Percentiles rank a stretch among this genome's conserved stretches.
Conservation (phyloP, 2,329 filamentous ascomycete genomes). For the Coleophoma cylindrospora region DNA sequence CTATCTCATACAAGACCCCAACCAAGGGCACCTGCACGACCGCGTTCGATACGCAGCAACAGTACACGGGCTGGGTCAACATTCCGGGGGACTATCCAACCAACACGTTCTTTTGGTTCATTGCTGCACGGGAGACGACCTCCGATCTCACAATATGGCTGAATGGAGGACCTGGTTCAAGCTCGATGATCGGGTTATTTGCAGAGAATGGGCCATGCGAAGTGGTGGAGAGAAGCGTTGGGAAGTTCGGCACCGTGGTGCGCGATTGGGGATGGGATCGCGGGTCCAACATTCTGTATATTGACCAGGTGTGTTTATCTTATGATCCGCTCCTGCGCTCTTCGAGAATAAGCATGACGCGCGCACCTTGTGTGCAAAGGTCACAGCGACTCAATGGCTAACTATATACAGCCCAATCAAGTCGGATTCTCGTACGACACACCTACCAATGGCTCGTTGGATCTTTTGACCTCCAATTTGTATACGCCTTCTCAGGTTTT, state of each 20-base stretch:
- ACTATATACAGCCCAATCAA: conserved; percentile 56
- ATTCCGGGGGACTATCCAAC: conserved; percentile 50
- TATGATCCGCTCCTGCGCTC: conserved; percentile 5
- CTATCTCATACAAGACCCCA: conserved; percentile 62
- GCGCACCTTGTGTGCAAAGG: too few relatives aligned
- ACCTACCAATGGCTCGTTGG: conserved; percentile 53
- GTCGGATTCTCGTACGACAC: conserved; percentile 66
- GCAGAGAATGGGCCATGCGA: conserved; percentile 51
- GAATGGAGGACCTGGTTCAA: conserved; percentile 62
- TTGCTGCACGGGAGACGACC: conserved; percentile 39
- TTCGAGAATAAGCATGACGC: conserved; percentile 21
- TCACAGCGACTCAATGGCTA: conserved; percentile 18
- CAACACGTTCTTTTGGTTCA: conserved; percentile 44
- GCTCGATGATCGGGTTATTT: conserved; percentile 61
- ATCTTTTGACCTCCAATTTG: conserved; percentile 36
- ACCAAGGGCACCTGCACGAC: conserved; percentile 59
- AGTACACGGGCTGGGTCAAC: conserved; percentile 66
- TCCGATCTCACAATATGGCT: conserved; percentile 57
- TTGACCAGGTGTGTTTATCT: conserved; percentile 39
- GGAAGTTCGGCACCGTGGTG: conserved; percentile 48
- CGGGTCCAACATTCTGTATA: conserved; percentile 47
- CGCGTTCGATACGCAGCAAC: conserved; percentile 58
- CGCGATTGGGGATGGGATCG: conserved; percentile 64
- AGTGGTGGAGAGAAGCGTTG: conserved; percentile 39
- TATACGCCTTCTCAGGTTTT: conserved; percentile 31